These are phyloP conservation scores for Pseudonitzschia multiseries DNA, from an alignment of 108 stramenopile genomes.

Conservation along the genomic window DNA sequence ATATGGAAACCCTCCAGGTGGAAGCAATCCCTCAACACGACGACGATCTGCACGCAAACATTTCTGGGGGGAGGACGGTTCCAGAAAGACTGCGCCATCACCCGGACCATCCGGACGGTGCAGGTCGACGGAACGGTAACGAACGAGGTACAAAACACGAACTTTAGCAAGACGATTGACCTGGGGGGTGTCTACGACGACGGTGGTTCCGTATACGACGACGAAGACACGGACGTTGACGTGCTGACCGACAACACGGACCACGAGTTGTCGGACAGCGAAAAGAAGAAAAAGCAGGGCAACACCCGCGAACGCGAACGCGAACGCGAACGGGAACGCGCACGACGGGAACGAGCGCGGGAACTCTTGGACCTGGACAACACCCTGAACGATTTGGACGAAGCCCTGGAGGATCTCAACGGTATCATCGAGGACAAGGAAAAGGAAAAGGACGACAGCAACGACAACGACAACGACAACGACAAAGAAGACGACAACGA, in stretches of 20 bases:
- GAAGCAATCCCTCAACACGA: slow-evolving; percentile 5
- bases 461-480: background rate
- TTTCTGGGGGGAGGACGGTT: background rate
- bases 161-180: background rate
- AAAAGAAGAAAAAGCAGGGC: background rate
- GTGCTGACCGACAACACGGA: background rate
- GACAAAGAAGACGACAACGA: background rate
- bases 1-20: slow-evolving; percentile 50
- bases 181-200: background rate
- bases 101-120: background rate
- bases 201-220: background rate
- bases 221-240: background rate
- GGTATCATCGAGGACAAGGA: background rate
- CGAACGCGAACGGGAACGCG: no score
- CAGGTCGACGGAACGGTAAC: background rate
- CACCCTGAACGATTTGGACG: background rate
- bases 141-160: background rate
- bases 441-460: background rate
- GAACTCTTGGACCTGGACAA: background rate
- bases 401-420: background rate
- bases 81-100: background rate
- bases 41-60: background rate
- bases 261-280: background rate
- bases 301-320: no score
- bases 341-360: background rate